These are phyloP conservation scores for Zasmidium cellare DNA, from an alignment of 2,329 filamentous ascomycete species.

Conservation along the genomic window DNA sequence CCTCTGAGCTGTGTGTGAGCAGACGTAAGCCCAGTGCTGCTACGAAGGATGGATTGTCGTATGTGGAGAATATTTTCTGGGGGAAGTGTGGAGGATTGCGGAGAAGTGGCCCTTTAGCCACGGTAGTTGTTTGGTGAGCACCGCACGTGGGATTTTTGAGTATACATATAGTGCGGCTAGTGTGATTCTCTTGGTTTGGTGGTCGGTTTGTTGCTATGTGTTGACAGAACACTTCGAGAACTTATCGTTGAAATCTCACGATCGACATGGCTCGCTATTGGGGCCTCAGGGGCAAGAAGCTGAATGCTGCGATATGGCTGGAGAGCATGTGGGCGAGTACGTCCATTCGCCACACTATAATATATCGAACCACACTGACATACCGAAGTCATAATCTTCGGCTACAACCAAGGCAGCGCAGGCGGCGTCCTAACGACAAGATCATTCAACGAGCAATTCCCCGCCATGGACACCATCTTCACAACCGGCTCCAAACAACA, in stretches of 20 bases:
- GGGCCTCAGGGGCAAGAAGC: not conserved
- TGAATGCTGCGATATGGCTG: not conserved
- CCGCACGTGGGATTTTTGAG: not conserved
- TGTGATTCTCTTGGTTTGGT: not conserved
- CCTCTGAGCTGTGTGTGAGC: too few relatives aligned
- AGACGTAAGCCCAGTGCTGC: not conserved
- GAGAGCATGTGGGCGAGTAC: not conserved
- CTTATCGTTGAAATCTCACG: too few relatives aligned
- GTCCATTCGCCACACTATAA: not conserved
- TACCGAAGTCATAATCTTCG: not conserved
- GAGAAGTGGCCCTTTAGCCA: not conserved
- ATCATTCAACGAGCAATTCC: slow-evolving; percentile 1
- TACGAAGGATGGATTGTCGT: too few relatives aligned
- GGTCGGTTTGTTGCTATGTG: not conserved
- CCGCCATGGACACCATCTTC: slow-evolving; percentile 4
- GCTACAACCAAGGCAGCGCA: slow-evolving; percentile 5
- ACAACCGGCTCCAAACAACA: slow-evolving; percentile 1
- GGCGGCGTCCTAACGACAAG: not conserved
- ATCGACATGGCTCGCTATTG: not conserved
- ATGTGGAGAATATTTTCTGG: not conserved
- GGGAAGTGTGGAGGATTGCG: not conserved
- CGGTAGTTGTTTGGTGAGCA: not conserved
- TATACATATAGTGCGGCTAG: not conserved
- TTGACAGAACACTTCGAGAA: not conserved
- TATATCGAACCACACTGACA: not conserved